A percentile compares a stretch with the other conserved stretches of the same genome.
These are phyloP conservation scores for Porogramme epimiltina DNA, from an alignment of 1,284 basidiomycete genomes.

Conservation along the genomic window DNA sequence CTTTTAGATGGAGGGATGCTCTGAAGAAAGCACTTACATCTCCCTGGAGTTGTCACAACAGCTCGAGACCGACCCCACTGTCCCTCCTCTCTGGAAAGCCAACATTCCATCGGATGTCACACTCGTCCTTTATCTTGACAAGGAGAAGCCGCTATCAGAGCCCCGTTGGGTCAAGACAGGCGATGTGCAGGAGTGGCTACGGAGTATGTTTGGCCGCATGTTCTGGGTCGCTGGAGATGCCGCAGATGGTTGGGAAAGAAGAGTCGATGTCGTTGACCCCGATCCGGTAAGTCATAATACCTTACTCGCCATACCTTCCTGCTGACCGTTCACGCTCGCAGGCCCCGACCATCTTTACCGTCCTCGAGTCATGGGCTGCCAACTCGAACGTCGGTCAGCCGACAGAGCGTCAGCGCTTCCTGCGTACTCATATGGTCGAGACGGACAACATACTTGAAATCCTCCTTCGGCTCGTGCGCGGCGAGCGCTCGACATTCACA, in stretches of 20 bases:
- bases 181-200: constrained; percentile 91
- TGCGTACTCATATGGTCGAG: constrained; percentile 83
- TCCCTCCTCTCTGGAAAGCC: constrained; percentile 67
- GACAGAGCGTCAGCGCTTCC: constrained; percentile 83
- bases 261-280: constrained; percentile 90
- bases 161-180: constrained; percentile 96
- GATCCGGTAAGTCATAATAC: constrained; percentile 74
- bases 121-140: constrained; percentile 78
- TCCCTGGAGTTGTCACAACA: constrained; percentile 53
- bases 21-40: constrained; percentile 68
- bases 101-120: constrained; percentile 53
- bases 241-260: constrained; percentile 88
- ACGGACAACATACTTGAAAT: constrained; percentile 90
- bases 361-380: constrained; percentile 85
- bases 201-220: constrained; percentile 83
- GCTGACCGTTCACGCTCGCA: constrained; percentile 31
- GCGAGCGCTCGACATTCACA: constrained; percentile 79
- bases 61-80: constrained; percentile 48
- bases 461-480: constrained; percentile 84
- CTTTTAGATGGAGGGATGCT: constrained; percentile 73
- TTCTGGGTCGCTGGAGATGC: constrained; percentile 76
- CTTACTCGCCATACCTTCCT: constrained; percentile 10
- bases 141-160: constrained; percentile 85
- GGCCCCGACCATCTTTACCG: constrained; percentile 89
- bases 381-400: constrained; percentile 77